Conservation (phyloP, 2,329 filamentous ascomycete species). For the Colletotrichum euphorbiae region DNA sequence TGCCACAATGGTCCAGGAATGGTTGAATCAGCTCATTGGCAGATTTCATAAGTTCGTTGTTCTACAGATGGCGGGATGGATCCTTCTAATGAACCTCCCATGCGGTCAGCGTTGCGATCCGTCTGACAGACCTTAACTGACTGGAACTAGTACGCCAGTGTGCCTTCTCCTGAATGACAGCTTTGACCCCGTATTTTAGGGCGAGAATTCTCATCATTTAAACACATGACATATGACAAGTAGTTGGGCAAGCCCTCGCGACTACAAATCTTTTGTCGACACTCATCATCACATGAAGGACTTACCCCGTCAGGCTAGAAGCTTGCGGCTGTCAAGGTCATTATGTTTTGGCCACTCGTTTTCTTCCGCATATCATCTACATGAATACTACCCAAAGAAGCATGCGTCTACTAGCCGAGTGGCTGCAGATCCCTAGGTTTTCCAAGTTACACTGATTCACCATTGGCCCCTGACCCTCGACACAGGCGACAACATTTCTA, state of each 20-base stretch:
- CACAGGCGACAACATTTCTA: slow-evolving; percentile 34
- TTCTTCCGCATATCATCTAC: background rate
- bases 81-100: slow-evolving; percentile 5
- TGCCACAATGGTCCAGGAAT: background rate
- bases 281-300: background rate
- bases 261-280: background rate
- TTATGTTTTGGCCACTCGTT: background rate
- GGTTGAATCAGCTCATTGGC: background rate
- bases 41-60: background rate
- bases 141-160: background rate
- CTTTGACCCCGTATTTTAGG: too few species aligned
- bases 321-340: background rate
- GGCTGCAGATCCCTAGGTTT: slow-evolving; percentile 22
- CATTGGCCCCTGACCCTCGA: slow-evolving; percentile 5
- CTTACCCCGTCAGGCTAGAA: background rate
- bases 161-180: too few species aligned
- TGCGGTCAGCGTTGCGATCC: background rate
- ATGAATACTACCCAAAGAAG: slow-evolving; percentile 24
- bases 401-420: slow-evolving; percentile 8
- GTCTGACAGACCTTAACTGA: background rate
- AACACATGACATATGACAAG: background rate
- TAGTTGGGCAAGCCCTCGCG: background rate
- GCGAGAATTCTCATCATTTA: too few species aligned
- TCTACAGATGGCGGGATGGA: background rate
- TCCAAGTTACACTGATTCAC: background rate